phyloP scores from a whole-genome alignment of 208 protist genomes.

The Acanthamoeba sp. region DNA sequence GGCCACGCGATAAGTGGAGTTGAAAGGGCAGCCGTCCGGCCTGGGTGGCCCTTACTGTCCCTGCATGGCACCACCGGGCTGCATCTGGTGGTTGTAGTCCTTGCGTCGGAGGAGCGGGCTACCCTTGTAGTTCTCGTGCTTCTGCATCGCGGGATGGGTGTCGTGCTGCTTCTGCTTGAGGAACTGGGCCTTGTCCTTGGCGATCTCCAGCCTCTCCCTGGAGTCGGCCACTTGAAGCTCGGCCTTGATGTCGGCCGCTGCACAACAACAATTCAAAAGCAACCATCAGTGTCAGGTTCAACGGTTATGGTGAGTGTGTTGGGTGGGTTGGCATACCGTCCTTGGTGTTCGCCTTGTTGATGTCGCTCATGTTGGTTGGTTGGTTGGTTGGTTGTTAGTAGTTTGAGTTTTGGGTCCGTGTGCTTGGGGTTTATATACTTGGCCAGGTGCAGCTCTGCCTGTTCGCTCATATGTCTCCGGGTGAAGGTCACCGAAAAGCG shows the following conservation, averaged over 20 bases:
- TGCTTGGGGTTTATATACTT: no score
- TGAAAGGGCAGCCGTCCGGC: no score
- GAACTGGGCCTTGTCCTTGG: neutral
- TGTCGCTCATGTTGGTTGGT: neutral
- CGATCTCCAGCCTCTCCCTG: neutral
- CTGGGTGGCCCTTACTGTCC: neutral
- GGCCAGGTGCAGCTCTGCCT: no score
- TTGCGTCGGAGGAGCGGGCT: neutral
- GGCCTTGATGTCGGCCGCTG: slow-evolving; percentile 2
- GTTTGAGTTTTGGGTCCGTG: no score
- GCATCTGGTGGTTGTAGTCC: slow-evolving; percentile 54
- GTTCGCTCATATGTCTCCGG: no score
- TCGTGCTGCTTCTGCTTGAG: neutral
- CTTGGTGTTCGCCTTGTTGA: neutral
- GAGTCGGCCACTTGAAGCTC: neutral
- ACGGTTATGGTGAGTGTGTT: neutral
- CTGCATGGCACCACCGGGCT: slow-evolving; percentile 11
- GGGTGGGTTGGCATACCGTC: neutral
- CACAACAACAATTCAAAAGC: neutral
- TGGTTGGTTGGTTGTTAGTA: neutral
- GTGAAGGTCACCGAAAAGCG: no score
- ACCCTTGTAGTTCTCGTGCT: slow-evolving; percentile 40
- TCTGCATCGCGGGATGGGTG: neutral
- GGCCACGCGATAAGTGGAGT: neutral
- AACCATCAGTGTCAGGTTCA: neutral